Percentiles rank a stretch among this genome's conserved stretches.
These are phyloP conservation scores for Lignosus rhinocerotis DNA, from an alignment of 1,284 basidiomycete species.

Conservation along the genomic window DNA sequence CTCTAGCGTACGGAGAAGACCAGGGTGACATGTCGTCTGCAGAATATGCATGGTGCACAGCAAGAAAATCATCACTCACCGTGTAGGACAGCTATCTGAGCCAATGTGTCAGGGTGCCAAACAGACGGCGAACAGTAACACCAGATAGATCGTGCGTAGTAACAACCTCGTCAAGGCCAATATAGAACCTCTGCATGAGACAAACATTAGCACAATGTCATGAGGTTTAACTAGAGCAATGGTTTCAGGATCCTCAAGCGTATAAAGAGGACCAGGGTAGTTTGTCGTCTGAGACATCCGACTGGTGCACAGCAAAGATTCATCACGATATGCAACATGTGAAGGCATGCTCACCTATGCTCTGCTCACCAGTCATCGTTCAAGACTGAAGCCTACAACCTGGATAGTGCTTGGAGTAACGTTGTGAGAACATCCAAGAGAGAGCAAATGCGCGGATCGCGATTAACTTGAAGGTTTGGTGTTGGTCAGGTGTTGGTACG, in stretches of 20 bases:
- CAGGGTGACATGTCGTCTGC: slow-evolving; percentile 23
- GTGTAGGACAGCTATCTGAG: neutral
- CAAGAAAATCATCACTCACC: slow-evolving; percentile 27
- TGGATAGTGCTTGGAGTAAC: too few species aligned
- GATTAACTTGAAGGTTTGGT: too few species aligned
- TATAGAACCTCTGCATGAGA: too few species aligned
- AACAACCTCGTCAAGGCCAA: too few species aligned
- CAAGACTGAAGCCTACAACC: neutral
- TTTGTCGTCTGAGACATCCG: neutral
- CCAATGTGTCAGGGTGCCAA: too few species aligned
- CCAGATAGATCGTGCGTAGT: too few species aligned
- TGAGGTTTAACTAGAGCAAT: neutral
- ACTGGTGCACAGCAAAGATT: neutral
- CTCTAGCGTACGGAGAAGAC: slow-evolving; percentile 28
- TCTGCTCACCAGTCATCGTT: neutral
- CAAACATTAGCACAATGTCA: too few species aligned
- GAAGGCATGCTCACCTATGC: neutral
- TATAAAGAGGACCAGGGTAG: neutral
- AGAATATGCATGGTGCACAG: slow-evolving; percentile 30
- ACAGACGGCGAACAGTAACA: too few species aligned
- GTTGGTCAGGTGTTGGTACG: too few species aligned
- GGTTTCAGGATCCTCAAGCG: neutral
- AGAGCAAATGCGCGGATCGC: too few species aligned
- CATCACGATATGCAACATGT: neutral
- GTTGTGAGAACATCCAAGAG: too few species aligned